phyloP scores from a whole-genome alignment of 2,329 filamentous ascomycete species.

The Mollisiaceae sp. region DNA sequence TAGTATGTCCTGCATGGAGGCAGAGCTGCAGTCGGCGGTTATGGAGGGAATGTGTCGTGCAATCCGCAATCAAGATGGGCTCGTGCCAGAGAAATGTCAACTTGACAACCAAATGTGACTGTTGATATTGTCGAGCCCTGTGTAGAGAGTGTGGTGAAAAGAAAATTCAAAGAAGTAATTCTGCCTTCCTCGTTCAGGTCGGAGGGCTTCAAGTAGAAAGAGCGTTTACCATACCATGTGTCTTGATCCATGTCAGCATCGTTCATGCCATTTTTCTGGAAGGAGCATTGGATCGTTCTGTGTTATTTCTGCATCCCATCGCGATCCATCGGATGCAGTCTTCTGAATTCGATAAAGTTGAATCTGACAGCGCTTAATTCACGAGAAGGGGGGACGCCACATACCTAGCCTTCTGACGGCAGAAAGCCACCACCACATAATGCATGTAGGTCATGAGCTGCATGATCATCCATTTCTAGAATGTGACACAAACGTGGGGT shows the following conservation, averaged over 20 bases:
- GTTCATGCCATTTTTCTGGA: background rate
- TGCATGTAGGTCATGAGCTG: background rate
- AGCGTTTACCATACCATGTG: background rate
- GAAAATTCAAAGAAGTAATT: background rate
- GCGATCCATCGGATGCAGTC: background rate
- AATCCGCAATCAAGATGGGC: background rate
- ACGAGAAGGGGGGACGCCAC: conserved; percentile 2
- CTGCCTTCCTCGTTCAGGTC: background rate
- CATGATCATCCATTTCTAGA: background rate
- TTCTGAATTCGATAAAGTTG: background rate
- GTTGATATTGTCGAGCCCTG: background rate
- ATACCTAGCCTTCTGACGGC: background rate
- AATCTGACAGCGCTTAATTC: conserved; percentile 5
- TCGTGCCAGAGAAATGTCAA: too few species aligned
- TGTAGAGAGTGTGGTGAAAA: background rate
- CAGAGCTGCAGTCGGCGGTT: background rate
- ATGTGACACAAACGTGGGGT: background rate
- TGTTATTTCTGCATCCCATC: background rate
- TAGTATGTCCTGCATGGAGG: background rate
- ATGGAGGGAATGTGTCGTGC: background rate
- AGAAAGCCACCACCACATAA: background rate
- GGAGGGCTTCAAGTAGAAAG: background rate
- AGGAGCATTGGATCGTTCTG: background rate
- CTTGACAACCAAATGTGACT: too few species aligned
- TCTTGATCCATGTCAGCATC: too few species aligned